Evolutionary conservation across 768 basidiomycete species (phyloP), one percentile per base, ranked within the genome.

Genomic region (Tricholomella constricta): DNA sequence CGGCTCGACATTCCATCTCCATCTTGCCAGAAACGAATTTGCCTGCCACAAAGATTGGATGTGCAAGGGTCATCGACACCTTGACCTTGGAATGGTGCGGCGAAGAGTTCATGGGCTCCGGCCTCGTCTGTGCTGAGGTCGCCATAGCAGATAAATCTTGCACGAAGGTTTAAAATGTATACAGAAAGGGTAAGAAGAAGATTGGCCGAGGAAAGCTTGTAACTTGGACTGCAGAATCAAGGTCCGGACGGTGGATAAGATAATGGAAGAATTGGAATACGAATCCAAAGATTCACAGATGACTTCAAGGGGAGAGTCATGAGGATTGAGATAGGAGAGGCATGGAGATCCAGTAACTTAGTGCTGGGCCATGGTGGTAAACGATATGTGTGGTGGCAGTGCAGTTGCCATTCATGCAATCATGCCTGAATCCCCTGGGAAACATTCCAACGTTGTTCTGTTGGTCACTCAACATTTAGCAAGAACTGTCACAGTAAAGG

Each of bases 91-190:
- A 74, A 67, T 92, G 91, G 65, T 86, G 76, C 0, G 85, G 78
- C n/a, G 84, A 82, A 26, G 87, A 85, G 70, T 93, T 92, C 90
- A 92, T 92, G 11, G 88, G 86, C 71, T 81, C 79, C 36, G 72
- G 69, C 34, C 71, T 57, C 36, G 63, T 60, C 52, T 64, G 65
- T 11, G 51, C 52, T 15, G 61, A 54, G 9, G 45, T n/a, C 1
- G 32, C 44, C 58, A 58, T 58, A 19, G 26, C 20, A 20, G 45
- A 10, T 27, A 9, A 22, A 32, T 14, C n/a, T 17, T 14, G 32
- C 23, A 48, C 3, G 10, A 31, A 22, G 29, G 29, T 44, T 32
- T 22, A 36, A 45, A 12, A 44, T 44, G 27, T 27, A 35, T 31
- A 22, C 32, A 35, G 32, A 31, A 26, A 40, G 15, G 31, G 29